Conservation (phyloP, 495 filamentous ascomycete genomes). For the Lineolata rhizophorae region DNA sequence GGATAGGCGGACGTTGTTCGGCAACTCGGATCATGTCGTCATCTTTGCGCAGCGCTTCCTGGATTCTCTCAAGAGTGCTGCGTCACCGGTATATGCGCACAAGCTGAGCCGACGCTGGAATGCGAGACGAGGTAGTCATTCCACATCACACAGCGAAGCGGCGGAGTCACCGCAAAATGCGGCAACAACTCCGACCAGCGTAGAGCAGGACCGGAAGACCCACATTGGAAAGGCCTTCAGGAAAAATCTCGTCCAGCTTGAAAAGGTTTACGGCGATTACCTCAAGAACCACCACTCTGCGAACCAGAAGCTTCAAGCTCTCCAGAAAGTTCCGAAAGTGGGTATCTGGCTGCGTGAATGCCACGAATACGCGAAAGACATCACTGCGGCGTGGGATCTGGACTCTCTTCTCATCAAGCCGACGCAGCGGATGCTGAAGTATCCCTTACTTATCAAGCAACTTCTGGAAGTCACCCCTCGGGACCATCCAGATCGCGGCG, state of each 20-base stretch:
- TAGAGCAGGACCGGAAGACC: constrained; percentile 56
- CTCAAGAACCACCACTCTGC: constrained; percentile 72
- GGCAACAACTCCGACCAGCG: constrained; percentile 6
- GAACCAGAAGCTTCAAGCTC: constrained; percentile 47
- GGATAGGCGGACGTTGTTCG: constrained; percentile 73
- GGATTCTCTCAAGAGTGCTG: constrained; percentile 54
- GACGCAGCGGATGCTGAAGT: constrained; percentile 78
- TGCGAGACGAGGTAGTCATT: constrained; percentile 28
- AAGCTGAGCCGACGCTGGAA: constrained; percentile 33
- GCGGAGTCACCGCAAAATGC: constrained; percentile 12
- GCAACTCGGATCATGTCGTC: constrained; percentile 72
- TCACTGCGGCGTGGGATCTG: constrained; percentile 83
- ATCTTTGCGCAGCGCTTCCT: constrained; percentile 60
- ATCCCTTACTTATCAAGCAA: constrained; percentile 61
- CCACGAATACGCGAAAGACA: constrained; percentile 61
- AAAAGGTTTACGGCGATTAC: constrained; percentile 67
- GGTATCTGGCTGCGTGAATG: constrained; percentile 85
- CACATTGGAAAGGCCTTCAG: constrained; percentile 61
- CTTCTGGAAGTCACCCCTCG: constrained; percentile 56
- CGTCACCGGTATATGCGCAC: constrained; percentile 47
- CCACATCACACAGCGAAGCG: constrained; percentile 23
- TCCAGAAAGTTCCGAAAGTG: constrained; percentile 54
- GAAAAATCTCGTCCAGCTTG: constrained; percentile 51
- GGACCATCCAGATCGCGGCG: constrained; percentile 59
- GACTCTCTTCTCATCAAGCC: constrained; percentile 91